Base-by-base conservation (phyloP, 2,329 filamentous ascomycete genomes). In the Pyricularia sp. region DNA sequence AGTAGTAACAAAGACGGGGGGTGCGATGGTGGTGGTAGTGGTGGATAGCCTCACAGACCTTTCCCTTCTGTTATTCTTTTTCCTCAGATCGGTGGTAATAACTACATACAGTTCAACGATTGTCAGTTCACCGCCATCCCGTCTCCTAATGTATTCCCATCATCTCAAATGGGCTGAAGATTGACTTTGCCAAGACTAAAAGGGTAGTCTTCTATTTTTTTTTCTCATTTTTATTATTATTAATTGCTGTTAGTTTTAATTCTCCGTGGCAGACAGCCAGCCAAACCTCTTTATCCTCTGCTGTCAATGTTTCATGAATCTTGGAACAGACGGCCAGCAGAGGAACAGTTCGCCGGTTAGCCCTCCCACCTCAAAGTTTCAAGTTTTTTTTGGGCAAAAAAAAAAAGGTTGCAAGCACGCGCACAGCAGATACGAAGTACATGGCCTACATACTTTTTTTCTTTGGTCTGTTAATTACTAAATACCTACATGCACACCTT, bases 271-370 rank as follows among this genome's bases (percentile, higher is more conserved):
- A 63, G 59, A 50, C 42, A 50, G 33, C 11, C 33, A 50, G 5
- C 17, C 59, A 28, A 28, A 23, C 10, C 9, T 28, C 11, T 23
- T 36, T 25, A 1, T 20, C 9, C 20, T n/a, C 17, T 20, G n/a
- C n/a, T 65, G 31, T 65, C 30, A 14, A 25, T 65, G 64, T 65
- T 65, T 65, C 64, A 65, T 25, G 11, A 65, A 25, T 30, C 64
- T 65, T 30, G 30, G 36, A 64, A 64, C 61, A 64, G 61, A 31
- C 61, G 31, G n/a, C 9, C 61, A 30, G 31, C 26, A 64, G n/a
- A 30, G n/a, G 31, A 65, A 65, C 30, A 31, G 30, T 23, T 33
- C 64, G 42, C 42, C 42, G 42, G 42, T 50, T 50, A 50, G 20
- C 42, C 5, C 20, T 50, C 33, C 33, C 33, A 50, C 42, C 17